Base-by-base conservation (phyloP, 2,329 filamentous ascomycete genomes). In the Aspergillus persii region DNA sequence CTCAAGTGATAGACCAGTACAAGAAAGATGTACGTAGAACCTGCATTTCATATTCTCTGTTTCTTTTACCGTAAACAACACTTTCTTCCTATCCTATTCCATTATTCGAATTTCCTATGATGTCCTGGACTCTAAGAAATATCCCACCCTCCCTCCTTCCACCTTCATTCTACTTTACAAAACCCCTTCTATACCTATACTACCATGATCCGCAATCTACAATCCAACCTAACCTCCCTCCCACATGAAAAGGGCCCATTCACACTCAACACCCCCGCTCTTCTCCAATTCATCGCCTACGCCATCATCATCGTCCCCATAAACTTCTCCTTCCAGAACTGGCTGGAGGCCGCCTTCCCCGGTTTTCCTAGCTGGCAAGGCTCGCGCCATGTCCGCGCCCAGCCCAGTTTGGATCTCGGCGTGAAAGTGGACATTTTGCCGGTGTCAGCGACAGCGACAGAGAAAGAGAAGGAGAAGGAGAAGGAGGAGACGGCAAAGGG, bases 321-420 rank as follows among this genome's bases (percentile, higher is more conserved):
- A 49, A 97, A 97, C 76, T 91, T 92, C 71, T 72, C 91, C 68
- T 96, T 92, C 92, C 92, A 96, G 81, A 83, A 86, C 46, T 90
- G 84, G 70, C 82, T 96, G 54, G 92, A 96, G 76, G 79, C 83
- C 5, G 76, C 80, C 3, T 96, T 92, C 70, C 92, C 92, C 0
- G 88, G 89, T 0, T 83, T 85, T 66, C 81, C 82, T 2, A 36
- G 50, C 11, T 61, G 55, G 56, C 48, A 52, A 18, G 26, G 27
- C 26, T 23, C 8, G 7, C 8, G 8, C 8, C 44, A 23, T 23
- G 18, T 23, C n/a, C 8, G 8, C n/a, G 4, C 39, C 39, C 12
- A 44, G 8, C 39, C n/a, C 39, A 44, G n/a, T 44, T 12, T 44
- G 8, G 39, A 44, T 44, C 39, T 44, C 6, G 30, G 8, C 30